phyloP scores from a whole-genome alignment of 176 grass and related monocot genomes.

The Aegilops umbellulata region DNA sequence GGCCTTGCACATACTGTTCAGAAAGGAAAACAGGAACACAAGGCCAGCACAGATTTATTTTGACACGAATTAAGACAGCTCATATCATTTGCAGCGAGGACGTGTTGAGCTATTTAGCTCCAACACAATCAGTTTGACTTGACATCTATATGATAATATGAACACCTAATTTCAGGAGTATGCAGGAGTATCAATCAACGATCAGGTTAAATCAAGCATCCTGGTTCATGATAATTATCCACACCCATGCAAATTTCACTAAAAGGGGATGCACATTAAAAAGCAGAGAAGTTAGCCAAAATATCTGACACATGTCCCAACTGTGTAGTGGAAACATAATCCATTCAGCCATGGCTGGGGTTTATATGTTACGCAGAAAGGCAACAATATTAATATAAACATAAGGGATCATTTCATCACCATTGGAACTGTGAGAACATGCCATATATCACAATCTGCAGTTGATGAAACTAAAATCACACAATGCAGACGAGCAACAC shows the following conservation, averaged over 20 bases:
- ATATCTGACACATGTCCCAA: too few species aligned
- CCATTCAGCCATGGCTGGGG: too few species aligned
- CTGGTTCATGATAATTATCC: too few species aligned
- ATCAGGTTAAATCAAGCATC: too few species aligned
- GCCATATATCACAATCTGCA: not conserved
- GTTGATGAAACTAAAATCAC: not conserved
- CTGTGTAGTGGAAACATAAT: too few species aligned
- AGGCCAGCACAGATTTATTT: not conserved
- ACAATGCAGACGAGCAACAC: not conserved
- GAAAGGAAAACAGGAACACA: not conserved
- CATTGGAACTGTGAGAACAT: not conserved
- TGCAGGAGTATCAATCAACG: too few species aligned
- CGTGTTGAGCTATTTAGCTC: not conserved
- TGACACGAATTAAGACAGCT: not conserved
- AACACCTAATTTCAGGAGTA: too few species aligned
- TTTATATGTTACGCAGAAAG: too few species aligned
- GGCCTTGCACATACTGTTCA: not conserved
- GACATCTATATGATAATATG: not conserved
- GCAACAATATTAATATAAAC: not conserved
- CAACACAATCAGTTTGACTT: not conserved
- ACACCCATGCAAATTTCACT: too few species aligned
- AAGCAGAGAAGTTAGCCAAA: too few species aligned
- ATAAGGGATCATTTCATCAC: too few species aligned
- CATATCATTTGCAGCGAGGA: not conserved
- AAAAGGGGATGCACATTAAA: too few species aligned